phyloP scores from a whole-genome alignment of 1,139 yeast species.

The Lodderomyces orthopsilosis region DNA sequence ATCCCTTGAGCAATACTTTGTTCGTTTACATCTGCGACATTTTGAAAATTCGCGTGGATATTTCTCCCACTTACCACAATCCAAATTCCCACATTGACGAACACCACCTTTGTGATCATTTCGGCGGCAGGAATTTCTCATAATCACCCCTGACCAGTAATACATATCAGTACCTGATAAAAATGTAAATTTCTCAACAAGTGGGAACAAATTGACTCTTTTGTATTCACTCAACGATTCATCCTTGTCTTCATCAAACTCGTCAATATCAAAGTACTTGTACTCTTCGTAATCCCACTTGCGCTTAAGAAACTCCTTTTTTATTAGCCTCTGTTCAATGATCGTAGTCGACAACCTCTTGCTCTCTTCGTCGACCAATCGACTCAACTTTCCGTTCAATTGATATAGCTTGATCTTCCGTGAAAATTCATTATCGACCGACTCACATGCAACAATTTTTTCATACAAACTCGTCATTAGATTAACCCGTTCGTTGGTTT shows the following conservation, averaged over 20 bases:
- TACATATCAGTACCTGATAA: constrained; percentile 73
- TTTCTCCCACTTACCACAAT: constrained; percentile 95
- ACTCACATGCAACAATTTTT: constrained; percentile 34
- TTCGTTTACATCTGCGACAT: constrained; percentile 89
- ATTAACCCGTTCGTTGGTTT: background rate
- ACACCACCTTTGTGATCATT: constrained; percentile 87
- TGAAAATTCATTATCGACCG: constrained; percentile 33
- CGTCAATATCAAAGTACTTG: constrained; percentile 52
- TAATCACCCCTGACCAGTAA: constrained; percentile 96
- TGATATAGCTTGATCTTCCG: constrained; percentile 43
- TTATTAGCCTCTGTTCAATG: constrained; percentile 31
- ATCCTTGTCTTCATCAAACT: constrained; percentile 45
- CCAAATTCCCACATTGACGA: constrained; percentile 90
- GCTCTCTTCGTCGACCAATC: constrained; percentile 33
- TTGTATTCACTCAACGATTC: constrained; percentile 51
- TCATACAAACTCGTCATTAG: constrained; percentile 26
- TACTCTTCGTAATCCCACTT: constrained; percentile 61
- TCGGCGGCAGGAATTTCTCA: constrained; percentile 91
- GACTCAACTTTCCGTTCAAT: constrained; percentile 32
- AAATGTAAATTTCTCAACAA: constrained; percentile 88
- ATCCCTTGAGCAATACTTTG: constrained; percentile 89
- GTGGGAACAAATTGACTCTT: constrained; percentile 72
- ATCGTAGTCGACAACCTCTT: constrained; percentile 31
- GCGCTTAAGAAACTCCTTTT: constrained; percentile 28
- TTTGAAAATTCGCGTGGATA: constrained; percentile 90